Evolutionary conservation across 331 rosid species (phyloP), one percentile per base, ranked within the genome.

Genomic region (Arachis monticola): DNA sequence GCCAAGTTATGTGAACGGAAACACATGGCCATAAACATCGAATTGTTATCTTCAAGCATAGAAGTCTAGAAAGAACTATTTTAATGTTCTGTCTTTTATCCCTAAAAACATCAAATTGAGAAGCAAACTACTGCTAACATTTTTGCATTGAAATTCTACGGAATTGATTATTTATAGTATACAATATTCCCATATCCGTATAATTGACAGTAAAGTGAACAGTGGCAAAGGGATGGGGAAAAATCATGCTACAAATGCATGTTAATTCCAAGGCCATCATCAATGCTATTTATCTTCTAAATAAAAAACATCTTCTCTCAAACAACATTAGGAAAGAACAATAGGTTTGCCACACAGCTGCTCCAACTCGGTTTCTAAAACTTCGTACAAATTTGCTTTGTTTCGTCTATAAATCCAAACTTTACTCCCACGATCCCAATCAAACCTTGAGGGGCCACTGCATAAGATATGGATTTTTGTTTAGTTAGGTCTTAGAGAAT

Each of bases 371-470:
- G 47, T 76, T 78, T 90, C 93, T 50, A 94, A 82, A 64, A 87
- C 40, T 70, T 80, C 42, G 75, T 77, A 76, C 74, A 94, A 79
- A 71, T 80, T 79, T 50, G 81, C 85, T 83, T 85, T 88, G 8
- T 75, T 92, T 77, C 99, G 89, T 81, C 96, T 82, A 70, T 92
- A 94, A 73, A 92, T 67, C 99, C 99, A 94, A 66, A 86, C 82
- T 82, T 81, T 79, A 17, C 88, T 69, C 56, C 79, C 74, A 57
- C 7, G 80, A 84, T 94, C 97, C 99, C 97, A 92, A 77, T 94
- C 96, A 78, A 94, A 94, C 82, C 96, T 87, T 31, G 88, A 86
- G 1, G 96, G 97, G 63, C 99, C 97, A 62, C 99, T 92, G 91
- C 88, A 84, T 56, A 76, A 83, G 40, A 61, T 35, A 73, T 30